phyloP scores from a whole-genome alignment of 768 basidiomycete species.

The Auricularia sp. region DNA sequence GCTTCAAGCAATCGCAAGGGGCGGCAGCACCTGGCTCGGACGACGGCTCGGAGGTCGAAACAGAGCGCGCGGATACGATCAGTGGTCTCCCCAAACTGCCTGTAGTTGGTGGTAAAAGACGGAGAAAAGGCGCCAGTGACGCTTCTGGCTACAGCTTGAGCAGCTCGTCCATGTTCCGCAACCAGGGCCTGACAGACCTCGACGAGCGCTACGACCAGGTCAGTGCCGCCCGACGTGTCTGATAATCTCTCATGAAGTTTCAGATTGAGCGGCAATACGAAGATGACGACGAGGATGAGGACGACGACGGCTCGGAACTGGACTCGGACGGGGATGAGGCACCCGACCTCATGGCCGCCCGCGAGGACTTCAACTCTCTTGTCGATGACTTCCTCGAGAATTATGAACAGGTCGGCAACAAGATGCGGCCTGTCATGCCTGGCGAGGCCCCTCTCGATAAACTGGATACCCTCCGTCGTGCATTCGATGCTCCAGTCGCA shows the following conservation, averaged over 20 bases:
- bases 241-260: conserved; percentile 18
- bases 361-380: conserved; percentile 84
- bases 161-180: conserved; percentile 91
- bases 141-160: conserved; percentile 97
- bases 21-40: conserved; percentile 25
- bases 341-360: conserved; percentile 66
- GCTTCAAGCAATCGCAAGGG: conserved; percentile 55
- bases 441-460: conserved; percentile 71
- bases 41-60: conserved; percentile 28
- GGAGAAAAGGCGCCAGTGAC: conserved; percentile 66
- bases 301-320: conserved; percentile 30
- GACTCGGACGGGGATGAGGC: conserved; percentile 45
- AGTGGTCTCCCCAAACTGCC: conserved; percentile 63
- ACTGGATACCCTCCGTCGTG: conserved; percentile 66
- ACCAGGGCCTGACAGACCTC: conserved; percentile 74
- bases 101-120: conserved; percentile 67
- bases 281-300: conserved; percentile 31
- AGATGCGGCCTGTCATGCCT: conserved; percentile 45
- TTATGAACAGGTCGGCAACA: conserved; percentile 50
- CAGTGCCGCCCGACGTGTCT: conserved; percentile 12
- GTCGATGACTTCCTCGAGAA: conserved; percentile 90
- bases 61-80: conserved; percentile 76
- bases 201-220: conserved; percentile 96
- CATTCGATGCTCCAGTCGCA: conserved; percentile 48
- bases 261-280: conserved; percentile 78